Conservation (phyloP, 2,329 filamentous ascomycete species). For the Verruconis gallopava region DNA sequence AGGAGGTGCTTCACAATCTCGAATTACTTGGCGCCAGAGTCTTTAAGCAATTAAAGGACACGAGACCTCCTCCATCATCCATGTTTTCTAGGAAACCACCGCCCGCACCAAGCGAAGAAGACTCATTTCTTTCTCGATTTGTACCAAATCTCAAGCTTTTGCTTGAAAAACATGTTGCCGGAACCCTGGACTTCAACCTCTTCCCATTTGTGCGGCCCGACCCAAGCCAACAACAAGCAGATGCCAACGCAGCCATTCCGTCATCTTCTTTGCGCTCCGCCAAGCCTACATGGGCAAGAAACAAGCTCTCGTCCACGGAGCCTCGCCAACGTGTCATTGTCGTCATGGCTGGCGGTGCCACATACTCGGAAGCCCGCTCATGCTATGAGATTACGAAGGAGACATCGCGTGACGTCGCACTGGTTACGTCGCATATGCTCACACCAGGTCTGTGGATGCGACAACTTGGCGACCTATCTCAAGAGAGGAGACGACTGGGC, state of each 20-base stretch:
- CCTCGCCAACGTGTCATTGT: slow-evolving; percentile 84
- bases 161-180: slow-evolving; percentile 52
- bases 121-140: slow-evolving; percentile 82
- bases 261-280: slow-evolving; percentile 69
- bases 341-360: slow-evolving; percentile 91
- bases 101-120: slow-evolving; percentile 40
- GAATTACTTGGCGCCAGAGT: slow-evolving; percentile 68
- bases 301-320: slow-evolving; percentile 59
- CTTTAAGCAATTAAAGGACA: slow-evolving; percentile 48
- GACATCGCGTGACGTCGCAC: slow-evolving; percentile 68
- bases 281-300: slow-evolving; percentile 90
- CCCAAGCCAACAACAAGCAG: slow-evolving; percentile 45
- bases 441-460: slow-evolving; percentile 71
- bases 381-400: slow-evolving; percentile 77
- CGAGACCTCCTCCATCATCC: slow-evolving; percentile 42
- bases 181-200: slow-evolving; percentile 28
- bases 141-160: slow-evolving; percentile 71
- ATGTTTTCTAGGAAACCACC: slow-evolving; percentile 58
- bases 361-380: slow-evolving; percentile 74
- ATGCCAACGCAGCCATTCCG: slow-evolving; percentile 36
- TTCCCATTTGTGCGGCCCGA: slow-evolving; percentile 41
- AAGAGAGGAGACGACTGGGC: slow-evolving; percentile 61
- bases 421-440: slow-evolving; percentile 86
- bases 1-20: slow-evolving; percentile 61
- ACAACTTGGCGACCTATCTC: slow-evolving; percentile 68